A percentile compares a stretch with the other conserved stretches of the same genome.
These are phyloP conservation scores for Candida buenavistaensis DNA, from an alignment of 1,139 yeast species.

Conservation along the genomic window DNA sequence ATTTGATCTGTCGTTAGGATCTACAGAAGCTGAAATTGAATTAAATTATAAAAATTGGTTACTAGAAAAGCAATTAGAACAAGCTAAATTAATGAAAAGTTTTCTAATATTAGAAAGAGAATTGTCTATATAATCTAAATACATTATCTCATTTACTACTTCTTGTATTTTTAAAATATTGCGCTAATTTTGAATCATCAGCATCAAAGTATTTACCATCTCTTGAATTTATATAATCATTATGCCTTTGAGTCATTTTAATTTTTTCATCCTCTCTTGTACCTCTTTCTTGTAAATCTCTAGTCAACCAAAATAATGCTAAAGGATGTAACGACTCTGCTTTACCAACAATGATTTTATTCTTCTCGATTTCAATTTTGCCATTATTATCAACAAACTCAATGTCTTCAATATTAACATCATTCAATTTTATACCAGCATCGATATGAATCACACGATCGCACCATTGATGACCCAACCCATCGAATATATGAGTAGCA, in stretches of 20 bases:
- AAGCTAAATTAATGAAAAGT: slow-evolving; percentile 14
- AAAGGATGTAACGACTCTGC: slow-evolving; percentile 67
- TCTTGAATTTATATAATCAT: slow-evolving; percentile 44
- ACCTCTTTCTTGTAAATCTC: slow-evolving; percentile 56
- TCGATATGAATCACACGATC: slow-evolving; percentile 78
- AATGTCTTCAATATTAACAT: slow-evolving; percentile 21
- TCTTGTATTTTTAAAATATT: slow-evolving; percentile 51
- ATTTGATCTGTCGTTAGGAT: slow-evolving; percentile 3
- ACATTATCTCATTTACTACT: slow-evolving; percentile 16
- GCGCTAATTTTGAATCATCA: slow-evolving; percentile 42
- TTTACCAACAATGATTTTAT: slow-evolving; percentile 34
- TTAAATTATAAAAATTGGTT: slow-evolving; percentile 19
- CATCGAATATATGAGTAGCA: slow-evolving; percentile 97
- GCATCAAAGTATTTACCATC: slow-evolving; percentile 49
- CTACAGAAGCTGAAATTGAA: slow-evolving; percentile 9
- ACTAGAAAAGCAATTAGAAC: slow-evolving; percentile 14
- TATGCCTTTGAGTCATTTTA: slow-evolving; percentile 44
- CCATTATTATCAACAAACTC: slow-evolving; percentile 17
- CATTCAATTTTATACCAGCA: slow-evolving; percentile 52
- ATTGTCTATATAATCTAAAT: slow-evolving; percentile 12
- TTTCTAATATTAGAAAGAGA: slow-evolving; percentile 20
- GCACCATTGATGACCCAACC: slow-evolving; percentile 82
- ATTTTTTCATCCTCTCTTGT: slow-evolving; percentile 51
- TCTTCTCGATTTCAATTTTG: slow-evolving; percentile 16
- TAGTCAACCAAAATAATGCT: slow-evolving; percentile 62